These are phyloP conservation scores for Rhynchospora breviuscula DNA, from an alignment of 176 grass and related monocot genomes.

Conservation along the genomic window DNA sequence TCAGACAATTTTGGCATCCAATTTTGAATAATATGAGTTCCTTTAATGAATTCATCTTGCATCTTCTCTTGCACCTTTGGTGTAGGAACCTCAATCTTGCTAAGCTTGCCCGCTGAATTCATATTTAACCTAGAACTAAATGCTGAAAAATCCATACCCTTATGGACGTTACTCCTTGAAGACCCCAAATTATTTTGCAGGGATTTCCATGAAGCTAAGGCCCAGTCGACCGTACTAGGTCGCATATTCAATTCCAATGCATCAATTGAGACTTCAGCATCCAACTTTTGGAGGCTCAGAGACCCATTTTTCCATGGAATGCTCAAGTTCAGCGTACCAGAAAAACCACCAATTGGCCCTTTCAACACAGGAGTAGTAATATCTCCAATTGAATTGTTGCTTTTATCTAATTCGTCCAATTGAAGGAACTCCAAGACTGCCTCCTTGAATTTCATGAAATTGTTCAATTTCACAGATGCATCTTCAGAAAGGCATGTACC, in stretches of 20 bases:
- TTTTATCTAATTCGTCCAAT: conserved; percentile 59
- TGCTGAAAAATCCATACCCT: conserved; percentile 35
- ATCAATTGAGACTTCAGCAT: conserved; percentile 72
- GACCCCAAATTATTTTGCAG: conserved; percentile 36
- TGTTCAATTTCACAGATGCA: conserved; percentile 58
- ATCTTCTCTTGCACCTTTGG: conserved; percentile 47
- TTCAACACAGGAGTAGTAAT: conserved; percentile 64
- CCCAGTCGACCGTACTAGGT: conserved; percentile 66
- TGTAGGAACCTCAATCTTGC: conserved; percentile 31
- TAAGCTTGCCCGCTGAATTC: conserved; percentile 16
- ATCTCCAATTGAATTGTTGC: conserved; percentile 24
- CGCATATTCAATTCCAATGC: conserved; percentile 69
- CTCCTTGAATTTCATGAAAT: conserved; percentile 80
- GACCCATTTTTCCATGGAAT: conserved; percentile 90
- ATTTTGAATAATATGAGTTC: conserved; percentile 68
- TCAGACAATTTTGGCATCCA: conserved; percentile 63
- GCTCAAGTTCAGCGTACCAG: conserved; percentile 75
- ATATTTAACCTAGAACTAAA: conserved; percentile 35
- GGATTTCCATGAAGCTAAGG: conserved; percentile 48
- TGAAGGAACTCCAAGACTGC: conserved; percentile 80
- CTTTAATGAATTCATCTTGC: conserved; percentile 60
- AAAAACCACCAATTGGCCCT: conserved; percentile 79
- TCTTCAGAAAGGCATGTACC: conserved; percentile 58
- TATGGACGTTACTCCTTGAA: conserved; percentile 31
- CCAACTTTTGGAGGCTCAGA: conserved; percentile 70